Evolutionary conservation across 169 alveolate species (phyloP), one percentile per base, ranked within the genome.

Genomic region (Ichthyophthirius multifiliis): DNA sequence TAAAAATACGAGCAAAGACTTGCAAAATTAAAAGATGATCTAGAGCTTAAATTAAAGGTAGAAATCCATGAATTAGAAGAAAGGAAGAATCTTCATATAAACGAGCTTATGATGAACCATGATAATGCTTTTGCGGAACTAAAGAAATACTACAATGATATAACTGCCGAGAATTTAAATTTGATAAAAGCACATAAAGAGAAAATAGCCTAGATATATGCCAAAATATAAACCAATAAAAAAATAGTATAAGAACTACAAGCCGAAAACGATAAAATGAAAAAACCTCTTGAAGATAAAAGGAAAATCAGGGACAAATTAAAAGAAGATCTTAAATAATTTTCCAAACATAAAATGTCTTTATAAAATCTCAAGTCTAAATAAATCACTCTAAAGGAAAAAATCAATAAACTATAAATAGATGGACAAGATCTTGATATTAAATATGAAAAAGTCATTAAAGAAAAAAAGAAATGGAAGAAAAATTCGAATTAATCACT

Each of bases 1-100:
- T 65, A 65, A 34, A 83, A 73, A 34, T 94, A 94, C 87, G 88
- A 91, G 71, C 64, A 71, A 30, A 94, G 90, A 81, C 75, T 90
- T 9, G 82, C 76, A 64, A 83, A 87, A 41, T 86, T 94, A 10
- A 89, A 86, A 48, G 94, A 92, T 27, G 94, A 93, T 27, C 84
- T 94, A 37, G 96, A 93, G 77, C 75, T 95, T 9, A 86, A 94
- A 67, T 74, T 89, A 5, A 89, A 90, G 85, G 98, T 95, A 9
- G 97, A 94, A 78, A 90, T 94, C 48, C 98, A 94, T 80, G 98
- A 96, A 85, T 89, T 96, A 55, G 98, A 96, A 84, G 98, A 96
- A 90, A 83, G 97, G 74, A 96, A 96, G 74, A 94, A 93, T 77
- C 88, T 86, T 62, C 97, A 92, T 87, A 88, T 88, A 15, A 91